Evolutionary conservation across 345 rosid species (phyloP).

Genomic region (Arabis alpina): DNA sequence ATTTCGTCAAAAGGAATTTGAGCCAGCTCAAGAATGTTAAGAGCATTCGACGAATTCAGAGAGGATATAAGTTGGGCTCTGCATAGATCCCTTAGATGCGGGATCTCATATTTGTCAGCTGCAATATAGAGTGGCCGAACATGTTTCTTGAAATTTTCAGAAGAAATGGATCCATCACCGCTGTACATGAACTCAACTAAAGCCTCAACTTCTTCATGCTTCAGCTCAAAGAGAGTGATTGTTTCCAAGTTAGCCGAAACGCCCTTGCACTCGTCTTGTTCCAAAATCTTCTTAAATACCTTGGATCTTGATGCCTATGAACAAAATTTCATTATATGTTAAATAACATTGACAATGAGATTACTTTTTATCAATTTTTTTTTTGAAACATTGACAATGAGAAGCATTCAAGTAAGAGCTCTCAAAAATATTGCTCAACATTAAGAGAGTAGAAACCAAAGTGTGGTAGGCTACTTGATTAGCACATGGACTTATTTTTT

Average conservation of each 20-base stretch:
- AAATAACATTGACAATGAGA: no score
- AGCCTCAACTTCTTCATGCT: conserved; percentile 7
- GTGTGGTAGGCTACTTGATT: no score
- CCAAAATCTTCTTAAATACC: conserved; percentile 22
- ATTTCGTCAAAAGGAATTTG: not conserved
- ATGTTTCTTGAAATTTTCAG: not conserved
- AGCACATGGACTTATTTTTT: no score
- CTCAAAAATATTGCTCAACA: no score
- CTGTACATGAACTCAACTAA: conserved; percentile 32
- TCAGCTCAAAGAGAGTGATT: conserved; percentile 13
- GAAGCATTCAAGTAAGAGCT: no score
- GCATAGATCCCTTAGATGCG: conserved; percentile 16
- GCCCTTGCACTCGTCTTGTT: conserved; percentile 13
- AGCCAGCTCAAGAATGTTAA: not conserved
- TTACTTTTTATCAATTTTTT: no score
- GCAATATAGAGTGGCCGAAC: conserved; percentile 23
- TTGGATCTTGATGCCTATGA: conserved; percentile 6
- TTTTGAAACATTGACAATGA: no score
- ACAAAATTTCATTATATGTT: no score
- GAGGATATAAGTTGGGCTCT: not conserved
- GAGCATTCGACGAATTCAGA: conserved; percentile 9
- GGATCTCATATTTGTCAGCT: conserved; percentile 9
- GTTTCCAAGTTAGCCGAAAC: not conserved
- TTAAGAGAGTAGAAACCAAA: no score
- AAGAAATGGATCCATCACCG: not conserved